Conservation (phyloP, 805 yeast genomes). For the Ogataea pini region DNA sequence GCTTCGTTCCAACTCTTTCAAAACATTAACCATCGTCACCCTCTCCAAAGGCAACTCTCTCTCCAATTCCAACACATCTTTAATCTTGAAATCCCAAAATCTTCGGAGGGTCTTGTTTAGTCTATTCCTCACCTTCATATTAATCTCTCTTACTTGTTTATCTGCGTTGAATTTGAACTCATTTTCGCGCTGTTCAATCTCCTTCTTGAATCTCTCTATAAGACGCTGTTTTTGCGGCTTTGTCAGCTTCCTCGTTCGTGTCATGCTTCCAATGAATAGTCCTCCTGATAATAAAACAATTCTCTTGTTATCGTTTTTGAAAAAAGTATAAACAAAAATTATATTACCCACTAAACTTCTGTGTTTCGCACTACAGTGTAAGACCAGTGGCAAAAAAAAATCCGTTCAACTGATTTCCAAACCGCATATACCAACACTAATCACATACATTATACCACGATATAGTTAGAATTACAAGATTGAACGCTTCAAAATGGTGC, state of each 20-base stretch:
- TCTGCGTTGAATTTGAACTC: slow-evolving; percentile 27
- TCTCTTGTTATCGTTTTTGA: not conserved
- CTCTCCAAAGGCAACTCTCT: slow-evolving; percentile 37
- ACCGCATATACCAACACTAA: too few relatives aligned
- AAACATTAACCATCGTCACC: slow-evolving; percentile 32
- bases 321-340: not conserved
- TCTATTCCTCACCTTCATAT: slow-evolving; percentile 42
- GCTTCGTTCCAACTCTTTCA: slow-evolving; percentile 18
- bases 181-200: slow-evolving; percentile 20
- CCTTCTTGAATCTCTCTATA: slow-evolving; percentile 31
- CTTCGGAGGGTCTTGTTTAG: slow-evolving; percentile 49
- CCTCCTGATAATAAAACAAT: not conserved
- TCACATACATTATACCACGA: not conserved
- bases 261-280: too few relatives aligned
- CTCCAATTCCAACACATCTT: slow-evolving; percentile 47
- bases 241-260: slow-evolving; percentile 23
- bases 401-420: slow-evolving; percentile 1
- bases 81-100: slow-evolving; percentile 49
- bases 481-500: slow-evolving; percentile 60
- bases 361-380: slow-evolving; percentile 10
- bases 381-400: slow-evolving; percentile 22
- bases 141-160: slow-evolving; percentile 33
- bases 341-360: not conserved
- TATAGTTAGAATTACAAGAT: not conserved
- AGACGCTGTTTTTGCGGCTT: slow-evolving; percentile 40